Evolutionary conservation across 1,284 basidiomycete species (phyloP), one percentile per base, ranked within the genome.

Genomic region (Pyrrhoderma noxium): DNA sequence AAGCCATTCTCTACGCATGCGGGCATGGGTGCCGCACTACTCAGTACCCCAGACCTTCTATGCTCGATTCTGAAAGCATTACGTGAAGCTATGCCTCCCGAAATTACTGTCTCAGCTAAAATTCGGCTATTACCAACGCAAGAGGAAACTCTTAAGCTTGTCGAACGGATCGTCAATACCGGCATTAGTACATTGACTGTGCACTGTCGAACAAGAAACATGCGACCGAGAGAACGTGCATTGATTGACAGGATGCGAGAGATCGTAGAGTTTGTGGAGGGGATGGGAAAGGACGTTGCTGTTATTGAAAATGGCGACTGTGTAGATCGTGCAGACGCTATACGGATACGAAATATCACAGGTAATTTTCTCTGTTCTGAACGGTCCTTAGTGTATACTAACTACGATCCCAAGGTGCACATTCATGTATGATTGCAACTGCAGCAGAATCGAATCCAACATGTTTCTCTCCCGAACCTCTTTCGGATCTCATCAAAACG

Each of bases 231-330:
- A 47, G 91, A 97, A 61, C 73, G 72, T 13, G 96, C 96, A 0
- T 67, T 90, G 23, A 82, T 91, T 52, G 79, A 85, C 47, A 75
- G 94, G 42, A 66, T 99, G 61, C 72, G 73, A 43, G 93, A 93
- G 60, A 86, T 98, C 55, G 91, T 93, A 8, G 78, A 89, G 4
- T 86, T 85, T 60, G 87, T 91, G 31, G 75, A 80, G 50, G 70
- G 70, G 2, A 73, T 85, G 67, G 83, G 79, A 0, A 79, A 74
- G 58, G 84, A 80, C 13, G 76, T 97, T 19, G 85, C 93, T 1
- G 83, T 99, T 11, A 77, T 93, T 34, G 90, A 91, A 68, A 99
- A 99, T 65, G 96, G 96, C 0, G 95, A 99, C 65, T 95, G 92
- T 57, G 72, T 79, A 49, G 85, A 84, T 1, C 85, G 77, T 64